Base-by-base conservation (phyloP, 2,329 filamentous ascomycete species). In the Zymoseptoria tritici region DNA sequence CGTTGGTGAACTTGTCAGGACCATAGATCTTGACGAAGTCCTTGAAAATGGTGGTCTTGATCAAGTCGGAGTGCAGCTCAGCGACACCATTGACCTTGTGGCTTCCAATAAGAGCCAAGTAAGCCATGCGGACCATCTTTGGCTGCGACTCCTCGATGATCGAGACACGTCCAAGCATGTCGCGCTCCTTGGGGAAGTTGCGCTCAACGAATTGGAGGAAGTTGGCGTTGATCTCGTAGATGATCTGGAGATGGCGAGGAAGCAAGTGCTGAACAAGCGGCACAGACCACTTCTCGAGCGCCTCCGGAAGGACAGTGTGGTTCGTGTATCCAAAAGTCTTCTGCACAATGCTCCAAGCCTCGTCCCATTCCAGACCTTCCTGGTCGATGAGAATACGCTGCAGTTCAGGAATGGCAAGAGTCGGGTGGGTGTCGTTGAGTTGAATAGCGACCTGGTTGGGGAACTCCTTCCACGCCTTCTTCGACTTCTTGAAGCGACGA, bases 1-100 rank as follows among this genome's bases (percentile, higher is more conserved):
- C 93, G 70, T 99, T 99, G 60, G 90, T 96, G 77, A 99, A 99
- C 76, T 97, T 97, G 81, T 99, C 94, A 0, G 88, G 88, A 2
- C 94, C 94, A 70, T 94, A 99, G 65, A 99, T 90, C 68, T 85
- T 83, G 61, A 99, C 93, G 76, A 99, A 99, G 75, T 99, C 94
- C 76, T 94, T 97, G 85, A 99, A 97, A 68, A 99, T 96, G n/a
- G 94, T 99, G 0, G 92, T 95, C 80, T 94, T 94, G 80, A 99
- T 96, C 60, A 99, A 81, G 73, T 99, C 94, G 0, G 94, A 99
- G 78, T 99, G 94, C 65, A 99, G 79, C 78, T 99, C 94, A 36
- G 94, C 94, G 42, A 99, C 94, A 74, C 94, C 94, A 68, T 99
- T 99, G 79, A 99, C 92, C 80, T 97, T 99, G 84, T 97, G 94